These are phyloP conservation scores for Aureobasidium sp. DNA, from an alignment of 2,329 filamentous ascomycete species.

Conservation along the genomic window DNA sequence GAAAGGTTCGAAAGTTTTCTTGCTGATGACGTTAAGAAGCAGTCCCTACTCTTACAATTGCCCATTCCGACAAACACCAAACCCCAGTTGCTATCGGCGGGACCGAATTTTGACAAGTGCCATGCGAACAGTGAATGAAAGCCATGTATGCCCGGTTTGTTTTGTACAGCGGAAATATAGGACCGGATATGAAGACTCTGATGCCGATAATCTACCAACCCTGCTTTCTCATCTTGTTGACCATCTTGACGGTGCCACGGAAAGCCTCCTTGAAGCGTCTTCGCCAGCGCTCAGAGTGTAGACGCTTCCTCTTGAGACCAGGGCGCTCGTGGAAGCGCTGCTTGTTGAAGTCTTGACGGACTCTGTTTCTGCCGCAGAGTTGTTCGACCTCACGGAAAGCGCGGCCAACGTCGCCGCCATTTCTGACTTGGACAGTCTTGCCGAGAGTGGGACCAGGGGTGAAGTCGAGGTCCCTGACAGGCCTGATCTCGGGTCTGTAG, in stretches of 20 bases:
- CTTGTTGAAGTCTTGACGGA: conserved; percentile 45
- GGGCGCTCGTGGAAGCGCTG: conserved; percentile 68
- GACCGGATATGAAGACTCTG: not conserved
- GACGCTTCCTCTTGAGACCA: conserved; percentile 72
- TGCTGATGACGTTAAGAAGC: not conserved
- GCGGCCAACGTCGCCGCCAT: conserved; percentile 37
- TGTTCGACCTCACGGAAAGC: conserved; percentile 39
- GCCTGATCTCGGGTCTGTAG: conserved; percentile 4
- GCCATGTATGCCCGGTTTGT: not conserved
- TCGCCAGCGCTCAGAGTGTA: conserved; percentile 70
- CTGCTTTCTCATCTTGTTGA: conserved; percentile 62
- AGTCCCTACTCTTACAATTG: not conserved
- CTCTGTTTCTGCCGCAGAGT: conserved; percentile 44
- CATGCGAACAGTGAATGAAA: not conserved
- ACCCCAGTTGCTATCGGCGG: not conserved
- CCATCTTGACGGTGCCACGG: conserved; percentile 63
- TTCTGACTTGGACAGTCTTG: conserved; percentile 31
- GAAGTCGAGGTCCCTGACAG: not conserved
- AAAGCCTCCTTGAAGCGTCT: conserved; percentile 70
- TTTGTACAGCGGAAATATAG: not conserved
- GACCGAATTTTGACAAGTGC: not conserved
- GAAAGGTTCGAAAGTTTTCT: not conserved
- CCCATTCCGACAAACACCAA: not conserved
- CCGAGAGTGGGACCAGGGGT: conserved; percentile 29
- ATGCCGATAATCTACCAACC: conserved; percentile 54